Evolutionary conservation across 352 stramenopile species (phyloP), one percentile per base, ranked within the genome.

Genomic region (Phytopythium mirpurense): DNA sequence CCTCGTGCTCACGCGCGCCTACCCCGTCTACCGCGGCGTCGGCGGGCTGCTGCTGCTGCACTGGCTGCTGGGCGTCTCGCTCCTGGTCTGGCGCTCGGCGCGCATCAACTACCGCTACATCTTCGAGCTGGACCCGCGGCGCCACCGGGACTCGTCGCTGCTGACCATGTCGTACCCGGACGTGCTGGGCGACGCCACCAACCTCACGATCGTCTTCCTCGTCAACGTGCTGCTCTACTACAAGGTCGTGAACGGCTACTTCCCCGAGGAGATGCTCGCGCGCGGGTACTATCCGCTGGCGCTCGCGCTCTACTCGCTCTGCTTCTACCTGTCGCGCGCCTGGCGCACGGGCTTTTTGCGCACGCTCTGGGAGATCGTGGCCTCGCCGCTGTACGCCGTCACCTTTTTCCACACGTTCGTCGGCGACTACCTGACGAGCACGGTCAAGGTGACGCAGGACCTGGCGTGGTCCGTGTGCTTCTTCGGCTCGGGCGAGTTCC

Each of bases 141-240:
- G 70, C 53, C 21, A 35, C 15, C 48, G 35, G 5, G 46, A 52
- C 31, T 29, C 46, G 46, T 52, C 46, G 16, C 31, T 52, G 29
- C 46, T 52, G 31, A 84, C 64, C 62, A 90, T 96, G 65, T 68
- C 86, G 69, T 75, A 88, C 88, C 67, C 81, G 58, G 72, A 90
- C 54, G 96, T 98, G 24, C 98, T 98, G 57, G 96, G 95, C 60
- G 91, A 98, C 68, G 93, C 93, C 14, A 96, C 96, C 31, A 96
- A 98, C 68, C 96, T 98, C 69, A 97, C 88, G 18, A 96, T 99
- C 40, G 78, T 98, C 3, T 99, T 96, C 64, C 67, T 98, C 11
- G 61, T 96, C 12, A 90, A 93, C 53, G 88, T 98, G 71, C 76
- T 99, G 50, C 70, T 98, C 23, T 99, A 99, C 67, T 98, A 98